Base-by-base conservation (phyloP, 1,284 basidiomycete species). In the Volvariella surrecta region DNA sequence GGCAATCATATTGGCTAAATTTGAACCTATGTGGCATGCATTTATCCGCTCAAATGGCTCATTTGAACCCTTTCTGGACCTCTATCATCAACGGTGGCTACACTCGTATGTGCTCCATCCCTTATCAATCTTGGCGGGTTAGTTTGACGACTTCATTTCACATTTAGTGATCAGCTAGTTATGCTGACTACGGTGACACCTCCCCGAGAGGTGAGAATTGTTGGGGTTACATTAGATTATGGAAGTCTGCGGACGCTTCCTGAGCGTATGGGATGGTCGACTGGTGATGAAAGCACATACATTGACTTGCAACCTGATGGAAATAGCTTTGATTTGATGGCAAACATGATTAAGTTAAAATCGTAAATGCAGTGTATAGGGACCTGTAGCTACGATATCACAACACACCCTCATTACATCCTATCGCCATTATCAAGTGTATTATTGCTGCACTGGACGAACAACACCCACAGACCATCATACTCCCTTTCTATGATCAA, bases 311-410 rank as follows among this genome's bases (percentile, higher is more conserved):
- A 97, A 61, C 96, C 95, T 2, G 93, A 98, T 56, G 92, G 94
- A 21, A 99, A 99, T 60, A 90, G 89, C 56, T 98, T 99, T 56
- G 95, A 98, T 61, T 73, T 98, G 57, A 88, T 98, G 82, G 76
- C 82, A 42, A 90, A 91, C 21, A 63, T 99, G 58, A 93, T 99
- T 37, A 71, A 67, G 49, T 55, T 62, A 0, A 73, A 73, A 48
- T 48, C 53, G 32, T 62, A 44, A n/a, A n/a, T n/a, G n/a, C n/a
- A n/a, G n/a, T n/a, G n/a, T n/a, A n/a, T n/a, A n/a, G n/a, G n/a
- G n/a, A n/a, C n/a, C n/a, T n/a, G n/a, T n/a, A n/a, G n/a, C n/a
- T n/a, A n/a, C n/a, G n/a, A n/a, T n/a, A n/a, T n/a, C n/a, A n/a
- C n/a, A n/a, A n/a, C n/a, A n/a, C 79, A 32, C 91, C 91, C 0